These are phyloP conservation scores for Trichaptum fuscoviolaceum DNA, from an alignment of 768 basidiomycete genomes.

Conservation along the genomic window DNA sequence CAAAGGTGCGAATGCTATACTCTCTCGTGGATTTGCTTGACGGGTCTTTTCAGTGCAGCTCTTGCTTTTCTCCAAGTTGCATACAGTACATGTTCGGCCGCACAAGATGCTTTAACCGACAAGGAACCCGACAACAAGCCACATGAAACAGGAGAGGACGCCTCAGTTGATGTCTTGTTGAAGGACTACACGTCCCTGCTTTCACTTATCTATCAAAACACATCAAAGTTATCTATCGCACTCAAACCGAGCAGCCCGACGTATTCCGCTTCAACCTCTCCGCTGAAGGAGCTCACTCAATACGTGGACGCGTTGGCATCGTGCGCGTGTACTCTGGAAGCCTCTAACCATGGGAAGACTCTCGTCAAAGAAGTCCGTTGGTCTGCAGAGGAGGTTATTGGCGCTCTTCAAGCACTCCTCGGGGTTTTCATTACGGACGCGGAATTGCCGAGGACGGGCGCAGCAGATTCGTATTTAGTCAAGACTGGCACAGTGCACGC, in stretches of 20 bases:
- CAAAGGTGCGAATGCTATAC: background rate
- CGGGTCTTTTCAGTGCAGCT: background rate
- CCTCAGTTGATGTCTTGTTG: background rate
- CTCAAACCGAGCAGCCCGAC: slow-evolving; percentile 54
- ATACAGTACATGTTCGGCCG: background rate
- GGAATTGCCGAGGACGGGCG: slow-evolving; percentile 17
- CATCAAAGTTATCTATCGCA: slow-evolving; percentile 59
- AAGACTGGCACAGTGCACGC: slow-evolving; percentile 58
- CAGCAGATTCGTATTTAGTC: slow-evolving; percentile 46
- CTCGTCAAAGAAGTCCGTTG: slow-evolving; percentile 39
- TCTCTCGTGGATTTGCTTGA: background rate
- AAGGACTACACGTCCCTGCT: slow-evolving; percentile 53
- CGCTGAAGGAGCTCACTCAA: slow-evolving; percentile 49
- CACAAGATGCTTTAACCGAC: background rate
- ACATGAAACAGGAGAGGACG: background rate
- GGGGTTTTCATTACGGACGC: slow-evolving; percentile 35
- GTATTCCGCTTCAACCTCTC: slow-evolving; percentile 42
- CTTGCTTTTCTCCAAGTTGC: background rate
- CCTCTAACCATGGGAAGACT: slow-evolving; percentile 37
- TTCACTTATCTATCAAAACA: slow-evolving; percentile 46
- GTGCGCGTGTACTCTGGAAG: slow-evolving; percentile 41
- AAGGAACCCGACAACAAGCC: background rate
- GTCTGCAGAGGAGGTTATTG: slow-evolving; percentile 37
- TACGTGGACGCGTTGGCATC: slow-evolving; percentile 46
- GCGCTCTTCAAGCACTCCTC: slow-evolving; percentile 38